phyloP scores from a whole-genome alignment of 1,139 yeast genomes.

The Cylindricascospora bacillispora region DNA sequence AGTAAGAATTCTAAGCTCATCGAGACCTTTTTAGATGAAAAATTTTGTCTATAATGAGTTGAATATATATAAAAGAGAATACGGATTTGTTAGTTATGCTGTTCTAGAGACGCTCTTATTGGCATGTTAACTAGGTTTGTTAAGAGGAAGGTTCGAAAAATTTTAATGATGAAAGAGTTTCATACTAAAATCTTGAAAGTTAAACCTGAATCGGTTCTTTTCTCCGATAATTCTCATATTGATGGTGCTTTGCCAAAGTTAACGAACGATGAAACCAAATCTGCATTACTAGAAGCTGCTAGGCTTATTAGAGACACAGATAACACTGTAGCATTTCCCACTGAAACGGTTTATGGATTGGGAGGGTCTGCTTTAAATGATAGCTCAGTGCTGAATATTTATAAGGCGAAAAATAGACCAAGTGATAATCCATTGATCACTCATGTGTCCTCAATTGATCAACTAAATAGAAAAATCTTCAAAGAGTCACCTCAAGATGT shows the following conservation, averaged over 20 bases:
- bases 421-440: constrained; percentile 90
- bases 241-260: constrained; percentile 32
- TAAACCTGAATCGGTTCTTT: constrained; percentile 32
- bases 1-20: no score
- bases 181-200: constrained; percentile 35
- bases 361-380: constrained; percentile 80
- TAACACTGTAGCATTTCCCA: constrained; percentile 80
- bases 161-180: constrained; percentile 7
- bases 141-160: no score
- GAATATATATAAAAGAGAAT: no score
- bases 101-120: no score
- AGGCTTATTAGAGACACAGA: constrained; percentile 36
- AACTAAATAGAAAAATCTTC: constrained; percentile 43
- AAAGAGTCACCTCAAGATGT: constrained; percentile 15
- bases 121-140: no score
- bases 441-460: constrained; percentile 70
- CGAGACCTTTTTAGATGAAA: no score
- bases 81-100: no score
- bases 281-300: constrained; percentile 47
- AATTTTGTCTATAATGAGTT: no score
- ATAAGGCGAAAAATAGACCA: constrained; percentile 82
- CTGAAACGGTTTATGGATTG: constrained; percentile 93
- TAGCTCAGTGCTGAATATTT: constrained; percentile 61
- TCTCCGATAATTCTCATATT: constrained; percentile 25
- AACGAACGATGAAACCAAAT: constrained; percentile 38